Evolutionary conservation across 2,329 filamentous ascomycete species (phyloP), one percentile per base, ranked within the genome.

Genomic region (Neonectria coccinea): DNA sequence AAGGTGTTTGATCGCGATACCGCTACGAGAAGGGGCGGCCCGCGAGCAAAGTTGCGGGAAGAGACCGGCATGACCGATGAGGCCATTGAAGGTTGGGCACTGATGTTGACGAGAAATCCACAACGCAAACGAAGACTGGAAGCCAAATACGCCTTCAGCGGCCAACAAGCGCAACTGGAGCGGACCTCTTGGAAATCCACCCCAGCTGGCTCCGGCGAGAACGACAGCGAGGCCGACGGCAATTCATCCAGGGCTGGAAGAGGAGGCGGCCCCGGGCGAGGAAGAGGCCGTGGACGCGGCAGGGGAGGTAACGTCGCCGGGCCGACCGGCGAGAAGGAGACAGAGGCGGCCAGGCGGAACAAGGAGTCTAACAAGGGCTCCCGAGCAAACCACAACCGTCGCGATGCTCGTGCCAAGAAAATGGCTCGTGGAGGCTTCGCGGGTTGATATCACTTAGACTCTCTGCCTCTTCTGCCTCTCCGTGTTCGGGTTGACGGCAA

Each of bases 51-150:
- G 36, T 77, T 99, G 53, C 91, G 90, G 70, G 85, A 86, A 22
- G 89, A 94, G 64, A 97, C 93, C 1, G 91, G 91, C 4, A 93
- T 97, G 93, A 94, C 93, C 0, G 94, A 98, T 71, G 95, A 98
- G 79, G 90, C 91, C 3, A 91, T 99, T 36, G 96, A 98, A 79
- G 96, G 96, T 5, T 99, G 95, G 94, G 93, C 88, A 0, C 82
- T 97, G 53, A 97, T 98, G 92, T 80, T 97, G 8, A 81, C 83
- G 12, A 86, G 94, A 33, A 91, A 95, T 71, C 86, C 92, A 1
- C 86, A 88, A 72, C 86, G 90, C 64, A 82, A 91, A 76, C 86
- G 88, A 61, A 85, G 87, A 60, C 80, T 98, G 47, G 92, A 97
- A 78, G 85, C 85, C 55, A 91, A 89, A 74, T 91, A 90, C 72